Evolutionary conservation across 2,329 filamentous ascomycete genomes (phyloP).

Genomic region (Leptographium flavum): DNA sequence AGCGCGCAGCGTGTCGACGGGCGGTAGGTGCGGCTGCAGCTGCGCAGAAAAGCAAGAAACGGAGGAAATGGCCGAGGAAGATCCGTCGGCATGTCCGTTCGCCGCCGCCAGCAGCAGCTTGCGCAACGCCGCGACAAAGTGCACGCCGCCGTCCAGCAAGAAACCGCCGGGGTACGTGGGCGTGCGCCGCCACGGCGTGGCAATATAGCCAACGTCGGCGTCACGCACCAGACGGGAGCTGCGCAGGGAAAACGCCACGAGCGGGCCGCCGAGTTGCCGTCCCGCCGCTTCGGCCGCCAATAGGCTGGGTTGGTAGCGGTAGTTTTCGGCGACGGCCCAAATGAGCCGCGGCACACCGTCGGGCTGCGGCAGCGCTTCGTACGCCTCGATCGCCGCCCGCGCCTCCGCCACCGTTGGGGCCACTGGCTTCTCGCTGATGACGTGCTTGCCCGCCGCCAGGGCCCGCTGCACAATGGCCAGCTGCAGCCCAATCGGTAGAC

Average conservation of each 20-base stretch:
- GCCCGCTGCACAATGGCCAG: conserved; percentile 43
- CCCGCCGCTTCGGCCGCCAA: conserved; percentile 12
- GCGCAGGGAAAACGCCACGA: conserved; percentile 23
- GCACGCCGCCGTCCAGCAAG: conserved; percentile 62
- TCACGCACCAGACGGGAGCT: conserved; percentile 26
- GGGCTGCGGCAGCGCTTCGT: conserved; percentile 10
- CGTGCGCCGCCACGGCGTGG: conserved; percentile 46
- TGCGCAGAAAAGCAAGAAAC: conserved; percentile 41
- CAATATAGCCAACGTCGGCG: conserved; percentile 28
- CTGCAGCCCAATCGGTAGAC: conserved; percentile 49
- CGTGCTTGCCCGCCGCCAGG: conserved; percentile 52
- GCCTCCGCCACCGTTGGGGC: conserved; percentile 33
- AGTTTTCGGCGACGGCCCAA: conserved; percentile 59
- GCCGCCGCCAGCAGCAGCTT: conserved; percentile 35
- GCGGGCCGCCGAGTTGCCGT: conserved; percentile 13
- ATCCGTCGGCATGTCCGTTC: too few relatives aligned
- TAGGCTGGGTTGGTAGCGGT: conserved; percentile 30
- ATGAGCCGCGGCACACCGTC: conserved; percentile 18
- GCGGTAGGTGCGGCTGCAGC: conserved; percentile 41
- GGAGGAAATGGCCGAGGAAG: conserved; percentile 2
- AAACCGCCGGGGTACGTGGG: conserved; percentile 65
- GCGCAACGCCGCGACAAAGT: conserved; percentile 51
- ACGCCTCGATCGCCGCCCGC: conserved; percentile 16
- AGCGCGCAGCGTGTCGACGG: conserved; percentile 53
- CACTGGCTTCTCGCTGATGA: conserved; percentile 56